These are phyloP conservation scores for Thalassiosira profunda DNA, from an alignment of 108 stramenopile species.

Conservation along the genomic window DNA sequence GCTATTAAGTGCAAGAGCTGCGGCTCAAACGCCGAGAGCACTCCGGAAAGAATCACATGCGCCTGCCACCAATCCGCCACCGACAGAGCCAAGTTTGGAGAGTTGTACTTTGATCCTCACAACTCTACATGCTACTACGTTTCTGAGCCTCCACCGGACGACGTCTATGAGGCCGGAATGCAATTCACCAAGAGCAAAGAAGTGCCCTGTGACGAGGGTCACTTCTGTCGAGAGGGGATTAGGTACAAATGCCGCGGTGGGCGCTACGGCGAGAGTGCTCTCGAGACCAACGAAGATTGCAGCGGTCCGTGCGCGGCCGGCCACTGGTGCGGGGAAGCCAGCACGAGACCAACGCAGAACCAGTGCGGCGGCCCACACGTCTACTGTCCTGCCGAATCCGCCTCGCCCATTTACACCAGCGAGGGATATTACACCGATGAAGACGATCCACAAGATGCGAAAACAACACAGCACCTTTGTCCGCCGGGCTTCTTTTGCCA, in stretches of 20 bases:
- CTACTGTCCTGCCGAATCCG: constrained; percentile 29
- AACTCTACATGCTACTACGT: constrained; percentile 12
- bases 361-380: constrained; percentile 33
- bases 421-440: constrained; percentile 33
- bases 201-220: constrained; percentile 9
- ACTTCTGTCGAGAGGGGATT: constrained; percentile 33
- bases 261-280: constrained; percentile 20
- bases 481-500: constrained; percentile 34
- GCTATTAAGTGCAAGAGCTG: constrained; percentile 18
- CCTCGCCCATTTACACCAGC: constrained; percentile 25
- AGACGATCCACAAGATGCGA: constrained; percentile 12
- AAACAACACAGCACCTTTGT: constrained; percentile 31
- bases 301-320: constrained; percentile 24
- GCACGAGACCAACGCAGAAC: constrained; percentile 30
- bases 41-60: constrained; percentile 23
- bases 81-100: constrained; percentile 1
- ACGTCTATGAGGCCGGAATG: constrained; percentile 3
- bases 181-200: constrained; percentile 35
- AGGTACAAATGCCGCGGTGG: constrained; percentile 28
- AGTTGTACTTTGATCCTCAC: constrained; percentile 21
- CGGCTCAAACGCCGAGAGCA: constrained; percentile 31
- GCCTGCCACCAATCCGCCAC: constrained; percentile 46
- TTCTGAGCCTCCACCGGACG: constrained; percentile 13
- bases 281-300: constrained; percentile 18
- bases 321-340: constrained; percentile 27